Percentiles rank a stretch among this genome's conserved stretches.
Conservation (phyloP, 2,329 filamentous ascomycete species). For the Dactylonectria estremocensis region DNA sequence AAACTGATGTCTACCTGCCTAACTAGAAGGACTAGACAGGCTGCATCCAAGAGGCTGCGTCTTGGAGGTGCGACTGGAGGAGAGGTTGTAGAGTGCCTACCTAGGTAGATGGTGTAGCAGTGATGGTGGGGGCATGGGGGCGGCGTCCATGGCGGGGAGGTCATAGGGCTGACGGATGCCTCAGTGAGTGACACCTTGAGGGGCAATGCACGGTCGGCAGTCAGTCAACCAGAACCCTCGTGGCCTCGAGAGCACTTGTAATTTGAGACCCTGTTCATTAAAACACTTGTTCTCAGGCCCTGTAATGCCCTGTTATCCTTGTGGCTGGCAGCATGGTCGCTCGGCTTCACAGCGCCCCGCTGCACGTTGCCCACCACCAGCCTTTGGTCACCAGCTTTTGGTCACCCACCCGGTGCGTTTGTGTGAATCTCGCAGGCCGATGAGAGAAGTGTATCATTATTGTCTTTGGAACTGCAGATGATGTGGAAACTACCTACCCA, state of each 20-base stretch:
- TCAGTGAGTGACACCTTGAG: conserved; percentile 9
- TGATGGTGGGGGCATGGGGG: neutral
- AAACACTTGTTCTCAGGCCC: neutral
- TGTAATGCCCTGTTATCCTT: neutral
- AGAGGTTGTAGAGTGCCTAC: neutral
- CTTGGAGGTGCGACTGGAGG: neutral
- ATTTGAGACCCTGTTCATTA: neutral
- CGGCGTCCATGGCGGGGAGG: neutral
- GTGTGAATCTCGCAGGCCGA: neutral
- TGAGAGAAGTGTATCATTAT: neutral
- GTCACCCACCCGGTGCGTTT: neutral
- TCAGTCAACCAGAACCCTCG: conserved; percentile 5
- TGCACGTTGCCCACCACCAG: neutral
- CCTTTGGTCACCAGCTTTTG: neutral
- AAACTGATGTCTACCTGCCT: conserved; percentile 14
- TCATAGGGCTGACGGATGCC: conserved; percentile 24
- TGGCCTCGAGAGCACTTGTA: neutral
- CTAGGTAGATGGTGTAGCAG: no score
- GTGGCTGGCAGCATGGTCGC: neutral
- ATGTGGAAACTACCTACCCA: neutral
- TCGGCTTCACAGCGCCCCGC: neutral
- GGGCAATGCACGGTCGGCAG: neutral
- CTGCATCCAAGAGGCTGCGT: neutral
- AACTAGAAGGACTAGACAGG: no score
- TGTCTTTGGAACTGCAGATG: no score